A percentile compares a stretch with the other conserved stretches of the same genome.
Conservation (phyloP, 2,329 filamentous ascomycete species). For the Trichoderma asperellum region DNA sequence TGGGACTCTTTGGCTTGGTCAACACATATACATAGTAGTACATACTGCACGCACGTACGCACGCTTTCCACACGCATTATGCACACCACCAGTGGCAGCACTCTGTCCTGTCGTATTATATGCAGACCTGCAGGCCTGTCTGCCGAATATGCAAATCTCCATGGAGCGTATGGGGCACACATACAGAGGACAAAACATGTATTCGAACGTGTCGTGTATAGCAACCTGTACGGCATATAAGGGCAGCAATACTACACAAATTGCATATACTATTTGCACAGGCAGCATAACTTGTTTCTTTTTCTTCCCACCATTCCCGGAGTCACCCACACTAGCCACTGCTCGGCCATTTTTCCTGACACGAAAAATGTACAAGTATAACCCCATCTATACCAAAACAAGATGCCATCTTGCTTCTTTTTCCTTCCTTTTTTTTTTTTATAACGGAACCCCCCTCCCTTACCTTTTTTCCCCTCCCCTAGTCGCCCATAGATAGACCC, state of each 20-base stretch:
- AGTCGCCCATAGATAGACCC: conserved; percentile 24
- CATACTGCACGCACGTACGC: not conserved
- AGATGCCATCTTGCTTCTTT: not conserved
- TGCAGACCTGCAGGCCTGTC: not conserved
- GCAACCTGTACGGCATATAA: not conserved
- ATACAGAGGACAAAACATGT: not conserved
- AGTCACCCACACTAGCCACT: not conserved
- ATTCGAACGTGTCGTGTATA: not conserved
- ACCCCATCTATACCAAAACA: not conserved
- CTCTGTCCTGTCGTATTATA: not conserved
- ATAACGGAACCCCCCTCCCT: not conserved
- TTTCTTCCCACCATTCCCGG: not conserved
- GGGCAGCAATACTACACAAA: not conserved
- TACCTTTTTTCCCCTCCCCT: conserved; percentile 3
- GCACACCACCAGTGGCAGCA: not conserved
- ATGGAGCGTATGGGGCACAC: not conserved
- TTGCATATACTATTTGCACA: not conserved
- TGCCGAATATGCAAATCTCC: not conserved
- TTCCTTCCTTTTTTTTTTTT: not conserved
- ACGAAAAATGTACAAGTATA: not conserved
- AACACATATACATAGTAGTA: conserved; percentile 2
- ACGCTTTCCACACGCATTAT: not conserved
- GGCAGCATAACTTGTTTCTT: not conserved
- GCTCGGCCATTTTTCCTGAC: not conserved
- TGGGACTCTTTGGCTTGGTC: not conserved